phyloP scores from a whole-genome alignment of 306 rosid species.

The Erythrophleum fordii region DNA sequence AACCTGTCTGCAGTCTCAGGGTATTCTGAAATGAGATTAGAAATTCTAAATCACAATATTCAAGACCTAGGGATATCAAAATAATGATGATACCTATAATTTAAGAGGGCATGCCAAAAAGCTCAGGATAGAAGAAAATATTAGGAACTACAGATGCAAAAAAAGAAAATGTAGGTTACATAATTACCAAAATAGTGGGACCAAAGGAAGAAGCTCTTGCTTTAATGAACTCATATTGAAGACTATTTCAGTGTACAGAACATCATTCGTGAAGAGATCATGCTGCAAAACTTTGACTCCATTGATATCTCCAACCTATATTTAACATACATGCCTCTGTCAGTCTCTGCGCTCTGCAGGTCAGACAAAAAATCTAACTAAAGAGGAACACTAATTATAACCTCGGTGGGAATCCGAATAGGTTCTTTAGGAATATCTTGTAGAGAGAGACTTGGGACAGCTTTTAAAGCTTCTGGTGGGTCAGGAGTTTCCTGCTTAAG shows the following conservation, averaged over 20 bases:
- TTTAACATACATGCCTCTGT: slow-evolving; percentile 38
- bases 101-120: slow-evolving; percentile 10
- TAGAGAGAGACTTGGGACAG: slow-evolving; percentile 93
- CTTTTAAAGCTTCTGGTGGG: slow-evolving; percentile 90
- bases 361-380: slow-evolving; percentile 24
- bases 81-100: not conserved
- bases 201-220: slow-evolving; percentile 90
- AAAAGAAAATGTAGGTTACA: slow-evolving; percentile 34
- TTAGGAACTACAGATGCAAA: slow-evolving; percentile 16
- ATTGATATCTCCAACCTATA: slow-evolving; percentile 78
- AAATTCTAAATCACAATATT: slow-evolving; percentile 2
- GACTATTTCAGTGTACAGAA: slow-evolving; percentile 88
- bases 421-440: slow-evolving; percentile 97
- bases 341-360: slow-evolving; percentile 17
- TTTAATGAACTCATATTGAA: slow-evolving; percentile 84
- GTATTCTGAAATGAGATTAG: slow-evolving; percentile 2
- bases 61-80: slow-evolving; percentile 5
- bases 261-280: slow-evolving; percentile 97
- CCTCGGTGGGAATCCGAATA: slow-evolving; percentile 76
- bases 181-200: slow-evolving; percentile 90
- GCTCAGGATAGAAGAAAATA: slow-evolving; percentile 22
- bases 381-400: slow-evolving; percentile 40
- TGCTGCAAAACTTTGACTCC: slow-evolving; percentile 89
- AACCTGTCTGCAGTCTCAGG: slow-evolving; percentile 13
- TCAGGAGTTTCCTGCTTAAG: slow-evolving; percentile 97